Evolutionary conservation across 73 alveolate genomes (phyloP).

Genomic region (Tetrahymena thermophila): DNA sequence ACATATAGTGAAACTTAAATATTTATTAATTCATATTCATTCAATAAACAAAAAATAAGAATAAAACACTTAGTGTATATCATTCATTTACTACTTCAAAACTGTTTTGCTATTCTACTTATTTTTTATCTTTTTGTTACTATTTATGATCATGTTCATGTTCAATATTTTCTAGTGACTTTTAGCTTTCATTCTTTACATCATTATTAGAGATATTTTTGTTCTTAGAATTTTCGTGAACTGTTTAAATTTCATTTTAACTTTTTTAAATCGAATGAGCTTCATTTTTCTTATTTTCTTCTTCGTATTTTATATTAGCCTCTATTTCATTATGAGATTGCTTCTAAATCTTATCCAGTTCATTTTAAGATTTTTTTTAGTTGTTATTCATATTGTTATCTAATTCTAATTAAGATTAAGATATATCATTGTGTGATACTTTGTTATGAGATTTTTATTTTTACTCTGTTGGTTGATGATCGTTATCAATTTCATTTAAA

Average conservation of each 20-base stretch:
- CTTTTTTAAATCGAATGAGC: not conserved
- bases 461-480: not conserved
- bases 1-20: not conserved
- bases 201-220: not conserved
- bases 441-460: not conserved
- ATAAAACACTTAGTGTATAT: not conserved
- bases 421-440: not conserved
- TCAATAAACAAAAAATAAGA: too few relatives aligned
- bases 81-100: not conserved
- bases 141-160: not conserved
- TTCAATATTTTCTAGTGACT: not conserved
- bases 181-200: not conserved
- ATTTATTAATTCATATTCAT: too few relatives aligned
- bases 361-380: not conserved
- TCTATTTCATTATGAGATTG: not conserved
- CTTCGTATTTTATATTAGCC: not conserved
- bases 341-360: too few relatives aligned
- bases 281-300: not conserved
- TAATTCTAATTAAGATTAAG: not conserved
- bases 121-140: not conserved
- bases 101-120: not conserved
- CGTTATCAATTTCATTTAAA: not conserved
- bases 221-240: too few relatives aligned
- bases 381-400: too few relatives aligned
- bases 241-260: too few relatives aligned